Conservation (phyloP, 305 asterid species). For the Fraxinus platypoda region DNA sequence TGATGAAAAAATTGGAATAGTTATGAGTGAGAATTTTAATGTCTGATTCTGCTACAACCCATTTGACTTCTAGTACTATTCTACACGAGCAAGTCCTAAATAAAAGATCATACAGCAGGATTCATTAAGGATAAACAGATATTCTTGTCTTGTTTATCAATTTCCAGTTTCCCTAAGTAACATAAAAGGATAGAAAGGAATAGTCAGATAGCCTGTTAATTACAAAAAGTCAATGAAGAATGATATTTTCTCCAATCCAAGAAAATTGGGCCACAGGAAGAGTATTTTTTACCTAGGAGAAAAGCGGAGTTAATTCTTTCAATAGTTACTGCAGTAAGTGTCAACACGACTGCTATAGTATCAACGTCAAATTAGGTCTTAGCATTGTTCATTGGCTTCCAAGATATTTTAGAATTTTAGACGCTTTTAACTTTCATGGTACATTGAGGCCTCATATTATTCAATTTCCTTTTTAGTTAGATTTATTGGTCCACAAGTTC, state of each 20-base stretch:
- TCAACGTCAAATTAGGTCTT: neutral
- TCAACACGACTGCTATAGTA: neutral
- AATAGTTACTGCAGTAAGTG: neutral
- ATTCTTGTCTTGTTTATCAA: conserved; percentile 4
- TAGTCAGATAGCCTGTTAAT: neutral
- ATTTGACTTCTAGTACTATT: neutral
- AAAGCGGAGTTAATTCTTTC: neutral
- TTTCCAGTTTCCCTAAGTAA: neutral
- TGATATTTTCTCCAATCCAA: conserved; percentile 2
- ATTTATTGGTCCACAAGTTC: neutral
- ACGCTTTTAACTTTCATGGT: neutral
- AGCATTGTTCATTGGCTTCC: neutral
- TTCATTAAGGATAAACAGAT: neutral
- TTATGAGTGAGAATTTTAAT: neutral
- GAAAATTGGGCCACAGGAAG: neutral
- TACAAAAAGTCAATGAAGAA: neutral
- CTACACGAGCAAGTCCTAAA: neutral
- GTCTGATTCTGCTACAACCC: neutral
- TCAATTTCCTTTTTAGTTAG: neutral
- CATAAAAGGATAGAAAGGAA: neutral
- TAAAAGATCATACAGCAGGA: neutral
- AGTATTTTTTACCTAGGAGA: neutral
- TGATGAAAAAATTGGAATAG: neutral
- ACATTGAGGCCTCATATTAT: neutral
- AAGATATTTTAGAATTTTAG: neutral